Evolutionary conservation across 2,329 filamentous ascomycete genomes (phyloP), one percentile per base, ranked within the genome.

Genomic region (Teratosphaeria destructans): DNA sequence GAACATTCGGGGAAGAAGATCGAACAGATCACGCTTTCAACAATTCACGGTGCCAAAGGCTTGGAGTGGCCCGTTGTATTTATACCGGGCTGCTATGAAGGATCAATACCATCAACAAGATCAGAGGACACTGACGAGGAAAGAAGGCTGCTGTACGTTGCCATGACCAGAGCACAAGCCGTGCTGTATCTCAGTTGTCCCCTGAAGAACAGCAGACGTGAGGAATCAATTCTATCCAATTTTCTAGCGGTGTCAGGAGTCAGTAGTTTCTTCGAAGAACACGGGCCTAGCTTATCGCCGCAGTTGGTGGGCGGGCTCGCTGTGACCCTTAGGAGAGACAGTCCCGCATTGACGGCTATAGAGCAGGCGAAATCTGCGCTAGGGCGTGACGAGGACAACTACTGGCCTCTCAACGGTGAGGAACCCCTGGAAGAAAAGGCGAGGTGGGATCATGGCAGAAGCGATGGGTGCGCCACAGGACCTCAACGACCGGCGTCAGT

Each of bases 31-130:
- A 96, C 92, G 0, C 90, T 99, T 27, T 96, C 91, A 5, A 99
- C 93, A 0, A 96, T 99, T 11, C 93, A 99, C 71, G 91, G 92
- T 0, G 90, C 93, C 2, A 99, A 99, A 73, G 93, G 93, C 3
- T 79, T 99, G 0, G 93, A 99, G 72, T 99, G 94, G 94, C 93
- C 93, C 0, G 81, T 96, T 1, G 90, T 97, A 0, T 97, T 97
- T 72, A 85, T 97, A 16, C 92, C 94, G 5, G 89, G 89, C 1
- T 87, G 90, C 29, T 96, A 95, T 70, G 85, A 91, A 54, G 94
- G 93, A 0, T 93, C 88, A 2, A 95, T 97, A 61, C 93, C 93
- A 4, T 93, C 97, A 72, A 87, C 86, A 1, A 82, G 92, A 65
- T 83, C 91, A 1, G 92, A 96, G 54, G 90, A 97, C 70, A 79